Conservation (phyloP, 495 filamentous ascomycete species). For the Penicillium soppii region DNA sequence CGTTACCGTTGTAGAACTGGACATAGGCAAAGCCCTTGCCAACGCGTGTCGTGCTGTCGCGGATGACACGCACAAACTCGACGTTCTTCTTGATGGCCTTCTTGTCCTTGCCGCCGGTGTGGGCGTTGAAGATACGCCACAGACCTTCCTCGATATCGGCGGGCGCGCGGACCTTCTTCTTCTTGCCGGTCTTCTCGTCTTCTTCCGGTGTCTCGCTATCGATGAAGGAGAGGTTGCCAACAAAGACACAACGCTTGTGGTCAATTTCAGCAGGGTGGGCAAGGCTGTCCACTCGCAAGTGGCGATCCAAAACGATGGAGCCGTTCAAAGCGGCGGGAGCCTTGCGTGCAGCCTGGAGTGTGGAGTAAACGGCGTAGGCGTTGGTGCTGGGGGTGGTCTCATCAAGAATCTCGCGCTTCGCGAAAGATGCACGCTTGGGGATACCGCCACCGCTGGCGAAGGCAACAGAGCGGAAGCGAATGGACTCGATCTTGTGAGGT, state of each 20-base stretch:
- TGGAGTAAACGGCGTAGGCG: slow-evolving; percentile 87
- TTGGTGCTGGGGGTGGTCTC: slow-evolving; percentile 91
- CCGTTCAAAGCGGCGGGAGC: slow-evolving; percentile 81
- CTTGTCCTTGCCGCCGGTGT: slow-evolving; percentile 45
- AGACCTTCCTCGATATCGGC: slow-evolving; percentile 93
- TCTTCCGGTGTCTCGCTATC: slow-evolving; percentile 68
- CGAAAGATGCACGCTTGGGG: slow-evolving; percentile 88
- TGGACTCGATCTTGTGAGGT: slow-evolving; percentile 74
- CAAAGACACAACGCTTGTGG: slow-evolving; percentile 88
- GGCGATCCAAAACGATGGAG: slow-evolving; percentile 77
- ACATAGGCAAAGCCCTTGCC: slow-evolving; percentile 98
- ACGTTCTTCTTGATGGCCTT: slow-evolving; percentile 63
- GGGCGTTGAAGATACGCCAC: slow-evolving; percentile 75
- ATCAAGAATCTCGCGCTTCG: slow-evolving; percentile 76
- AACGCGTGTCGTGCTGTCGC: slow-evolving; percentile 84
- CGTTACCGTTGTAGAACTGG: slow-evolving; percentile 86
- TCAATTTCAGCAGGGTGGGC: slow-evolving; percentile 83
- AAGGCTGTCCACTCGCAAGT: slow-evolving; percentile 85
- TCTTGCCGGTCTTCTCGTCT: slow-evolving; percentile 54
- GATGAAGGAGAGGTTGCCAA: slow-evolving; percentile 94
- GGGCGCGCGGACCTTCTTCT: slow-evolving; percentile 66
- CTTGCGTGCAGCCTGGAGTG: slow-evolving; percentile 67
- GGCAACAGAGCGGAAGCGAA: slow-evolving; percentile 91
- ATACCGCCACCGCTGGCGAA: slow-evolving; percentile 67
- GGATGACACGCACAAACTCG: slow-evolving; percentile 90